Percentiles rank a stretch among this genome's conserved stretches.
phyloP scores from a whole-genome alignment of 805 yeast genomes.

The Zygotorulaspora danielsina region DNA sequence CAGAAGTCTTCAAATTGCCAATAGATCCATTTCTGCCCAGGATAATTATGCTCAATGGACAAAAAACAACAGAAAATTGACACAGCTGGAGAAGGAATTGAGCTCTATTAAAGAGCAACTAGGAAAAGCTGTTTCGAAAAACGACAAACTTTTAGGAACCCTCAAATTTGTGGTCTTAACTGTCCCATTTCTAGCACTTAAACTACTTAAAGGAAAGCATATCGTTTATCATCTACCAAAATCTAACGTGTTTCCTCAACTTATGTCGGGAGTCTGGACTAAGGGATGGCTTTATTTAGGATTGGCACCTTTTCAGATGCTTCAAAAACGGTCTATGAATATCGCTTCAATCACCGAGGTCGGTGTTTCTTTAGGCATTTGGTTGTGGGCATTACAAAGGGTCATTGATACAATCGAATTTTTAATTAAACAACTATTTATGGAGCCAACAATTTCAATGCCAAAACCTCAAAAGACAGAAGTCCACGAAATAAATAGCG shows the following conservation, averaged over 20 bases:
- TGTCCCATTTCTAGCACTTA: constrained; percentile 31
- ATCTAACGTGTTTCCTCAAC: constrained; percentile 29
- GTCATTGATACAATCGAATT: constrained; percentile 30
- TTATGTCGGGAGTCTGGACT: constrained; percentile 30
- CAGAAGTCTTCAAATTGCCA: constrained; percentile 44
- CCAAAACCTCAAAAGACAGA: constrained; percentile 6
- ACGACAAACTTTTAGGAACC: constrained; percentile 18
- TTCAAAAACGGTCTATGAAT: constrained; percentile 7
- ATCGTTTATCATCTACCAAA: constrained; percentile 30
- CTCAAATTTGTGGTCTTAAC: constrained; percentile 28
- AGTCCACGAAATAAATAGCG: constrained; percentile 13
- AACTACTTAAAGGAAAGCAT: constrained; percentile 34
- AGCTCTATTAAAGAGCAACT: constrained; percentile 41
- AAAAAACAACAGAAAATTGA: constrained; percentile 70
- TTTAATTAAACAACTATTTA: constrained; percentile 22
- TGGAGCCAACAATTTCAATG: constrained; percentile 11
- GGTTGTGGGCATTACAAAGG: constrained; percentile 35
- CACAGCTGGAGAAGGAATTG: constrained; percentile 52
- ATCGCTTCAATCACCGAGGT: constrained; percentile 10
- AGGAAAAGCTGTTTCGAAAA: constrained; percentile 15
- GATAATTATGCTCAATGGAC: constrained; percentile 97
- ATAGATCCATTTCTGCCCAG: constrained; percentile 70
- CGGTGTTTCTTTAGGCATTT: constrained; percentile 35
- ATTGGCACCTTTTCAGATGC: constrained; percentile 26
- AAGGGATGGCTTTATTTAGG: constrained; percentile 33